Base-by-base conservation (phyloP, 441 rosid species). In the Eutrema salsugineum region DNA sequence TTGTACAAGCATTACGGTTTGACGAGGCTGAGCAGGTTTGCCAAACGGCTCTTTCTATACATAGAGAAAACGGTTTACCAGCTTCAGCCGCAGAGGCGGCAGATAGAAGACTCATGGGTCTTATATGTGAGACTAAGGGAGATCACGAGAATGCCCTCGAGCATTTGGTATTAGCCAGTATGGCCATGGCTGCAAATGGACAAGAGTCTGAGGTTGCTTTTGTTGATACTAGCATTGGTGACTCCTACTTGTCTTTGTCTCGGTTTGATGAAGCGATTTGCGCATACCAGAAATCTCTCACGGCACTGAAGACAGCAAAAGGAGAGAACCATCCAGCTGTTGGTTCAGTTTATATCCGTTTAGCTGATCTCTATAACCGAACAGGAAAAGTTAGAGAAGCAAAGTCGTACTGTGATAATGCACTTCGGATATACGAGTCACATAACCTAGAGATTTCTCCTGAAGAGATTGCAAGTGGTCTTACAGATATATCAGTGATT, bases 91-190 rank as follows among this genome's bases (percentile, higher is more conserved):
- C 87, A 48, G 94, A 88, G 78, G 88, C 87, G 0, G 91, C 91
- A 0, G 91, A 88, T 68, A 78, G 88, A 82, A 80, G 89, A 81
- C 89, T 88, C 46, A 86, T 88, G 94, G 94, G 91, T 33, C 91
- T 88, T 64, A 83, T 88, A 75, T 86, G 89, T 28, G 94, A 88
- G 77, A 86, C 91, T 48, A 88, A 78, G 66, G 94, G 94, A 59
- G 83, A 88, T 65, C 88, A 86, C 15, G 94, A 88, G 83, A 82
- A 80, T 47, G 89, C 91, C 44, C 86, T 88, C 6, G 89, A 88
- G 78, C 89, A 88, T 74, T 83, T 88, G 75, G 88, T 88, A 46
- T 81, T 88, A 75, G 94, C 94, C 7, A 85, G 94, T 76, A 82
- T 85, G 91, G 79, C 93, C 46, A 85, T 88, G 87, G 88, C 80